phyloP scores from a whole-genome alignment of 768 basidiomycete genomes.

The Pulveroboletus frians region DNA sequence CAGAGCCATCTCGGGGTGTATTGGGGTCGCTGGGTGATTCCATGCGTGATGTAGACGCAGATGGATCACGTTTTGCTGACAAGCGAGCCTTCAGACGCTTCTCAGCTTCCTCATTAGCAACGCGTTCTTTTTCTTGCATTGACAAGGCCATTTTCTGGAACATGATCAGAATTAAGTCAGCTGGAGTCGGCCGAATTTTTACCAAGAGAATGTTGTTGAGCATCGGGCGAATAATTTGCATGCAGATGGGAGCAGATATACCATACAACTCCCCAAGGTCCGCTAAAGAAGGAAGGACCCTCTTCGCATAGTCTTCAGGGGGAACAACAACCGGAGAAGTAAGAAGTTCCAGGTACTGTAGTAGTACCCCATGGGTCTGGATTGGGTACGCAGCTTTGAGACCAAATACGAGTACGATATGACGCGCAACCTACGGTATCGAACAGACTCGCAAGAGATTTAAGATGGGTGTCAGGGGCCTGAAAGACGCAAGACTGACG shows the following conservation, averaged over 20 bases:
- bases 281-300: slow-evolving; percentile 66
- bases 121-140: slow-evolving; percentile 62
- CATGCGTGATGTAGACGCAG: slow-evolving; percentile 47
- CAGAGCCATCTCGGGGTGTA: slow-evolving; percentile 24
- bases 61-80: slow-evolving; percentile 67
- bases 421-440: slow-evolving; percentile 64
- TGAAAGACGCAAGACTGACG: slow-evolving; percentile 79
- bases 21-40: slow-evolving; percentile 51
- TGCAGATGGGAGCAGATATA: slow-evolving; percentile 80
- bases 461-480: slow-evolving; percentile 70
- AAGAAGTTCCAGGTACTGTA: slow-evolving; percentile 89
- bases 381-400: slow-evolving; percentile 20
- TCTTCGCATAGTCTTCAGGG: slow-evolving; percentile 67
- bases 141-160: slow-evolving; percentile 54
- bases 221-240: slow-evolving; percentile 89
- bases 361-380: slow-evolving; percentile 85
- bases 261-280: slow-evolving; percentile 75
- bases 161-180: slow-evolving; percentile 6
- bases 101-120: slow-evolving; percentile 71
- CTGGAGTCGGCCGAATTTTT: slow-evolving; percentile 17
- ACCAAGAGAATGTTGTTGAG: slow-evolving; percentile 61
- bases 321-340: slow-evolving; percentile 64
- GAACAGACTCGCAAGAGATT: slow-evolving; percentile 81
- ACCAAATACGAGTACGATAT: slow-evolving; percentile 14
- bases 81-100: slow-evolving; percentile 77